phyloP scores from a whole-genome alignment of 345 rosid species.

The Ricinus communis region DNA sequence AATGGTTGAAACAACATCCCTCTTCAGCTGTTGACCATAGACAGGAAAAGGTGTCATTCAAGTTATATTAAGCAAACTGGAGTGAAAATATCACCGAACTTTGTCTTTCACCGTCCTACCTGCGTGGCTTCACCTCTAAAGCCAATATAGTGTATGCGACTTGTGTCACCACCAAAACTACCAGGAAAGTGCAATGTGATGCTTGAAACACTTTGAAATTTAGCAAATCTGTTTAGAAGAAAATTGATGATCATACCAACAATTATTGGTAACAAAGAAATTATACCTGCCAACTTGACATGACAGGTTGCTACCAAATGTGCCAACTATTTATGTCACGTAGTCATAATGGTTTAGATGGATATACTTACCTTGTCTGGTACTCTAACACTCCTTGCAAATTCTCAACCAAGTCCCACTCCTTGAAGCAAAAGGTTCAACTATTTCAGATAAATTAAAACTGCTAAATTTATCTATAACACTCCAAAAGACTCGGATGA shows the following conservation, averaged over 20 bases:
- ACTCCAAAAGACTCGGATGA: constrained; percentile 7
- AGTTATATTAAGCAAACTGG: constrained; percentile 5
- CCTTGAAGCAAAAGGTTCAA: constrained; percentile 40
- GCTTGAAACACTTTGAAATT: constrained; percentile 81
- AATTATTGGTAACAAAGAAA: not conserved
- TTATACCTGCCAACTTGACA: constrained; percentile 12
- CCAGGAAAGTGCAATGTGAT: constrained; percentile 98
- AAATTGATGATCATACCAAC: constrained; percentile 7
- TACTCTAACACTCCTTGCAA: constrained; percentile 79
- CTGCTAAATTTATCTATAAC: constrained; percentile 7
- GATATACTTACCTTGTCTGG: constrained; percentile 64
- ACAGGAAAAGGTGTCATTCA: constrained; percentile 18
- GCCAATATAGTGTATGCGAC: constrained; percentile 82
- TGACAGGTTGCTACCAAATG: not conserved
- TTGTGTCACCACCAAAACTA: constrained; percentile 76
- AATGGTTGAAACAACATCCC: constrained; percentile 85
- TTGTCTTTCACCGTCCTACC: constrained; percentile 40
- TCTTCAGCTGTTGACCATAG: constrained; percentile 62
- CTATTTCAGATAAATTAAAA: constrained; percentile 6
- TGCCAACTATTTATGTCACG: not conserved
- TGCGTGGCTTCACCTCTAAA: constrained; percentile 98
- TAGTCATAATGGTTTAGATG: not conserved
- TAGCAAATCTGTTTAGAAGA: constrained; percentile 61
- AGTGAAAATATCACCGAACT: constrained; percentile 9
- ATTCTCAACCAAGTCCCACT: constrained; percentile 93